Base-by-base conservation (phyloP, 1,139 yeast species). In the Eremothecium coryli region DNA sequence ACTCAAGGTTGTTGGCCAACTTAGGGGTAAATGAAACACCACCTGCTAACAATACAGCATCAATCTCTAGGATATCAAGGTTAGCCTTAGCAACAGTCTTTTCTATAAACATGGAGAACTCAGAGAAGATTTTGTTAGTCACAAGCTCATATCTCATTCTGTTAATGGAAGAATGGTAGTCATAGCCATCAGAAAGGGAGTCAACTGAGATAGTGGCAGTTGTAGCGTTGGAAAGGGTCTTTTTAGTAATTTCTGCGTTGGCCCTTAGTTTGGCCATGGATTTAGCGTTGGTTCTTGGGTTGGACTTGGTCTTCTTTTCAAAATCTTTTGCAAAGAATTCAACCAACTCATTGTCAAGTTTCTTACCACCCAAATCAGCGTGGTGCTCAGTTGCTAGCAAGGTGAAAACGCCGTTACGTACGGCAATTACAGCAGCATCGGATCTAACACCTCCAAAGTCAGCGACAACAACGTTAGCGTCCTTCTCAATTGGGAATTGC, bases 401-500 rank as follows among this genome's bases (percentile, higher is more conserved):
- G 39, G 98, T 90, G 64, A 84, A 72, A 45, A 88, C 75, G 52
- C 98, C 98, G 38, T 49, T 53, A 68, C 97, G 80, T 41, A 80
- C 84, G 31, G 96, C 76, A 53, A 90, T 69, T 36, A 93, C 90
- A 38, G 98, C 95, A 44, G 90, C 96, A 58, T 90, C 98, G 26
- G 95, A 80, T 65, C 98, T 77, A 50, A 86, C 73, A 58, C 96
- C 97, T 60, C 98, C 99, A 54, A 90, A 82, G 62, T 90, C 98
- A 34, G 94, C 93, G 49, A 93, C 95, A 36, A 84, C 93, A 51
- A 80, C 85, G 40, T 84, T 66, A 64, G 79, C 82, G 62, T 90
- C 96, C 48, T 76, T 65, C 37, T 61, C 58, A 48, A 76, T 65
- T 47, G 68, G 66, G 50, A 71, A 75, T 38, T 73, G 79, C 39